Percentiles rank a stretch among this genome's conserved stretches.
phyloP scores from a whole-genome alignment of 2,329 filamentous ascomycete genomes.

The Hypoxylon sp. region DNA sequence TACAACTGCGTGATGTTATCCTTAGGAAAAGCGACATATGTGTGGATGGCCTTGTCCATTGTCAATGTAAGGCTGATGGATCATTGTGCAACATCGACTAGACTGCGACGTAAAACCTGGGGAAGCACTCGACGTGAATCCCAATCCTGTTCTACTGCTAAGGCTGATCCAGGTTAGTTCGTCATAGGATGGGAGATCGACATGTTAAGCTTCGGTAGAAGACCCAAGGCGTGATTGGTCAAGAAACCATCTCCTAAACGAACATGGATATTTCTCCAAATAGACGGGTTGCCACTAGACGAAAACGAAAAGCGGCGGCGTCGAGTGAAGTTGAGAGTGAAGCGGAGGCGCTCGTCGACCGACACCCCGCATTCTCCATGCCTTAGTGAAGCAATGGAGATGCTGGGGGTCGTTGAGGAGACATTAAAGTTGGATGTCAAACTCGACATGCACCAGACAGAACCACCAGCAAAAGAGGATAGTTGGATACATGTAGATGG shows the following conservation, averaged over 20 bases:
- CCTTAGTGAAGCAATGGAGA: conserved; percentile 4
- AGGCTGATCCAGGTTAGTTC: conserved; percentile 23
- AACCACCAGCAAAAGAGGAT: conserved; percentile 3
- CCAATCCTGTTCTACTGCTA: conserved; percentile 7
- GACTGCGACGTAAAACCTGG: conserved; percentile 32
- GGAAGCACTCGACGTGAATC: conserved; percentile 15
- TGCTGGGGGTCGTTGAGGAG: background rate
- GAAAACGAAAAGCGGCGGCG: background rate
- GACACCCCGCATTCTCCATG: conserved; percentile 19
- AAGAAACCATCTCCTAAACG: conserved; percentile 3
- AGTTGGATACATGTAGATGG: background rate
- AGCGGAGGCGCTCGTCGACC: conserved; percentile 6
- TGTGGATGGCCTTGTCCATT: conserved; percentile 8
- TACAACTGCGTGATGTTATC: background rate
- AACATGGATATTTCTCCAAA: background rate
- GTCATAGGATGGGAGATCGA: conserved; percentile 33
- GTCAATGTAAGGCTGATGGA: background rate
- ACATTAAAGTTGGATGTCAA: conserved; percentile 2
- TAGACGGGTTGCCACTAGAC: background rate
- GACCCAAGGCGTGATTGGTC: conserved; percentile 26
- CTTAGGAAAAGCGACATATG: background rate
- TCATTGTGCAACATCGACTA: conserved; percentile 12
- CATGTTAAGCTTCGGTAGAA: conserved; percentile 27
- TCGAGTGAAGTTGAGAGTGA: background rate
- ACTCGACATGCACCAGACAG: background rate